Evolutionary conservation across 495 filamentous ascomycete species (phyloP), one percentile per base, ranked within the genome.

Genomic region (Aspergillus funiculosus): DNA sequence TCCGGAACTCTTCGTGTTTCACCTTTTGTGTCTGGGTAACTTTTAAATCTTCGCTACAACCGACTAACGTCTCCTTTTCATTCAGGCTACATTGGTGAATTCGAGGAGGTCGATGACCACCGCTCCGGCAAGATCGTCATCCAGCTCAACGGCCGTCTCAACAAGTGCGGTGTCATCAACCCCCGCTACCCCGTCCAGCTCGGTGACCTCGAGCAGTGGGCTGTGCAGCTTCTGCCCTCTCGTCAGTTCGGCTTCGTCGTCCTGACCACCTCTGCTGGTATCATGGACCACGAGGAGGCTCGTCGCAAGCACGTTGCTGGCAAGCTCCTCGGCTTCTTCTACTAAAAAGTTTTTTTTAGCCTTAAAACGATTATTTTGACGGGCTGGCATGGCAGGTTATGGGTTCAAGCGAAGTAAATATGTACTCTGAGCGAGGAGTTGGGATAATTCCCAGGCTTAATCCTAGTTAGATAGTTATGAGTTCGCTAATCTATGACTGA

Each of bases 201-300:
- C 63, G 76, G 77, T 66, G 94, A 97, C 66, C 81, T 98, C 66
- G 92, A 94, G 83, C 95, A 95, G 76, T 98, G 92, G 92, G 86
- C 96, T 64, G 86, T 91, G 65, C 94, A 95, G 83, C 86, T 98
- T 54, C 79, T 97, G 31, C 92, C 92, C 49, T 88, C 92, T 47
- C 92, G 92, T 95, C 92, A 98, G 74, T 97, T 98, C 80, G 92
- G 92, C 60, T 96, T 85, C 78, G 88, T 98, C 66, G 89, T 98
- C 73, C 83, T 97, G 63, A 98, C 92, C 65, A 98, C 92, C 72
- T 94, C 88, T 43, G 87, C 92, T 46, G 94, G 92, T 67, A 97
- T 98, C 69, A 97, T 98, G 91, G 92, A 98, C 77, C 92, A 98
- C 73, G 92, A 97, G 78, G 92, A 98, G 81, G 92, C 92, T 49